phyloP scores from a whole-genome alignment of 2,329 filamentous ascomycete species.

The Sporothrix mexicana region DNA sequence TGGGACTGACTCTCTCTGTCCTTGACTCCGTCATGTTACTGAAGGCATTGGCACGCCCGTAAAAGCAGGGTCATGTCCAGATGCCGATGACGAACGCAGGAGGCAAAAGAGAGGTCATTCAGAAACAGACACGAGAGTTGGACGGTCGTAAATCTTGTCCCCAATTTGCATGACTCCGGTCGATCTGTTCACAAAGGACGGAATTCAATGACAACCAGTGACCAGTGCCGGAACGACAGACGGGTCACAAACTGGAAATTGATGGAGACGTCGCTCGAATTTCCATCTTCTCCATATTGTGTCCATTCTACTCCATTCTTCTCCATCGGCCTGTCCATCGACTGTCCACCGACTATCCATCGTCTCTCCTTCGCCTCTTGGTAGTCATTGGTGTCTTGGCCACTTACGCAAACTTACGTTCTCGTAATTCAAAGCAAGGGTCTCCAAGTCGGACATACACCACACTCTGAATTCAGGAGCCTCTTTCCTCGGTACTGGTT shows the following conservation, averaged over 20 bases:
- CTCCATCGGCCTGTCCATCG: too few relatives aligned
- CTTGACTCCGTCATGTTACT: neutral
- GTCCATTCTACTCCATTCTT: too few relatives aligned
- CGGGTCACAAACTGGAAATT: neutral
- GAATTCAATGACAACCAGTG: neutral
- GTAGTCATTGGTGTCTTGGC: constrained; percentile 1
- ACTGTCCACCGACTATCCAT: neutral
- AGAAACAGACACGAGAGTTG: neutral
- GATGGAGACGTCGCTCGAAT: neutral
- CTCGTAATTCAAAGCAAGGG: neutral
- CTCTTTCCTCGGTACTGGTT: too few relatives aligned
- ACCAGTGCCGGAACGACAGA: neutral
- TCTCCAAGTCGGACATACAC: neutral
- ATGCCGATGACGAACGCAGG: constrained; percentile 16
- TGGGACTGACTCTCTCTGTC: neutral
- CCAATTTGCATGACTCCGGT: constrained; percentile 1
- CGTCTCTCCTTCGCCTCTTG: neutral
- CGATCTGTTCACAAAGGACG: neutral
- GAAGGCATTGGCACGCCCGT: neutral
- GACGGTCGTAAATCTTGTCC: neutral
- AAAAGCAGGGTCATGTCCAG: neutral
- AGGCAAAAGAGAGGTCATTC: neutral
- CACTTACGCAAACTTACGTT: neutral
- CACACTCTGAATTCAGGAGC: neutral
- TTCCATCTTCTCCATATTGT: neutral